phyloP scores from a whole-genome alignment of 345 rosid genomes.

The Hypericum perforatum region DNA sequence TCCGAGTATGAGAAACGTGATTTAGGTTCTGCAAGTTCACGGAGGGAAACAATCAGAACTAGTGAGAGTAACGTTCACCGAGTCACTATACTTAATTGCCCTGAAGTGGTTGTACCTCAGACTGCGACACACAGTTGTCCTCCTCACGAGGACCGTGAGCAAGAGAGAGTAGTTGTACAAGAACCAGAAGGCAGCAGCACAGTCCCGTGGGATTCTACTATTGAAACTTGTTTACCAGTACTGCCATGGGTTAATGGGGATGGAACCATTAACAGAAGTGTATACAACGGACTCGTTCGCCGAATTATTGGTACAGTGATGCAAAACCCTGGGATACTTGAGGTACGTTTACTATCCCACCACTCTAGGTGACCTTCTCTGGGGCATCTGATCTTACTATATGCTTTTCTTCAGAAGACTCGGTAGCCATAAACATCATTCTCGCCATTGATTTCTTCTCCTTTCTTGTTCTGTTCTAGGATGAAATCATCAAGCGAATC shows the following conservation, averaged over 20 bases:
- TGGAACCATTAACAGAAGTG: slow-evolving; percentile 55
- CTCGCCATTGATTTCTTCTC: neutral
- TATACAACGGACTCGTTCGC: slow-evolving; percentile 68
- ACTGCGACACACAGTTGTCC: slow-evolving; percentile 22
- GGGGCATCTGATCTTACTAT: neutral
- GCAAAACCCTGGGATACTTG: slow-evolving; percentile 81
- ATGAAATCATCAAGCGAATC: slow-evolving; percentile 46
- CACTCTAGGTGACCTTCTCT: neutral
- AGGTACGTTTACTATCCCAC: slow-evolving; percentile 38
- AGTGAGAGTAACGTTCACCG: slow-evolving; percentile 42
- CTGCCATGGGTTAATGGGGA: slow-evolving; percentile 91
- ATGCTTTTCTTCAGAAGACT: neutral
- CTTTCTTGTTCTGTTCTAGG: slow-evolving; percentile 32
- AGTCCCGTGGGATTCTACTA: slow-evolving; percentile 14
- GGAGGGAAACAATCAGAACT: slow-evolving; percentile 13
- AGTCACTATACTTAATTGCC: slow-evolving; percentile 85
- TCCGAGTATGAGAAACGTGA: slow-evolving; percentile 24
- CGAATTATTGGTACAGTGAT: slow-evolving; percentile 75
- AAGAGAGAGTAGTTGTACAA: slow-evolving; percentile 14
- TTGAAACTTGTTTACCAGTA: slow-evolving; percentile 44
- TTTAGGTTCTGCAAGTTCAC: slow-evolving; percentile 19
- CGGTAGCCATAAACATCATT: neutral
- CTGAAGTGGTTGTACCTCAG: slow-evolving; percentile 38
- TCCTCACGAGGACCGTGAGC: slow-evolving; percentile 22
- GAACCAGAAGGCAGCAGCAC: slow-evolving; percentile 16